These are phyloP conservation scores for Chloropicon primus DNA, from an alignment of 139 green algal genomes.

Conservation along the genomic window DNA sequence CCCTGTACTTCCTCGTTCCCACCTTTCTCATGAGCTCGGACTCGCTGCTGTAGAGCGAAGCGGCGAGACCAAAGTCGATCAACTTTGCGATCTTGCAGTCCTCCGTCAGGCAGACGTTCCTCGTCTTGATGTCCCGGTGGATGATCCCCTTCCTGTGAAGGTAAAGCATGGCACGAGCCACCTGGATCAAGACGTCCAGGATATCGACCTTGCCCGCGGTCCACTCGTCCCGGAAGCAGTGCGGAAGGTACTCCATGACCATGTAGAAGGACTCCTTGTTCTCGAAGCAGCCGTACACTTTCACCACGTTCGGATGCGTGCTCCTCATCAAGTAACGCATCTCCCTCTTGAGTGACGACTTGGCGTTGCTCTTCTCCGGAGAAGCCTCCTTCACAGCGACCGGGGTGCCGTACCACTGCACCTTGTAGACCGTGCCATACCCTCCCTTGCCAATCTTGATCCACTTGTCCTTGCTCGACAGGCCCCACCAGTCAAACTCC, in stretches of 20 bases:
- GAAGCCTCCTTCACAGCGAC: conserved; percentile 2
- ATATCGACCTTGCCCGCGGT: conserved; percentile 4
- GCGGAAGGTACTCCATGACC: conserved; percentile 16
- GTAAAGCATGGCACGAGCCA: conserved; percentile 21
- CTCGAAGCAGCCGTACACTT: conserved; percentile 8
- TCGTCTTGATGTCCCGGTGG: conserved; percentile 6
- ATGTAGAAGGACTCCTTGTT: conserved; percentile 22
- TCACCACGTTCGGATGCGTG: background rate
- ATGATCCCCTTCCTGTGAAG: conserved; percentile 17
- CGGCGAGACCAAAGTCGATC: conserved; percentile 2
- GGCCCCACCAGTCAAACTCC: background rate
- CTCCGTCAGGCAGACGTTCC: background rate
- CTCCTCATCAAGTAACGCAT: conserved; percentile 13
- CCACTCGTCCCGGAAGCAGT: conserved; percentile 1
- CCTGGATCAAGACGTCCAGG: conserved; percentile 18
- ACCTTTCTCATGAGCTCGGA: background rate
- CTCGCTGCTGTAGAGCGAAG: background rate
- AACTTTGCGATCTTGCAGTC: background rate
- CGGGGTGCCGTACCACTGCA: background rate
- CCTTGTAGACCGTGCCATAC: conserved; percentile 1
- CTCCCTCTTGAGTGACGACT: background rate
- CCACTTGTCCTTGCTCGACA: background rate
- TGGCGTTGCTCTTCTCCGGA: background rate
- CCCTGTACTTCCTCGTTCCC: background rate
- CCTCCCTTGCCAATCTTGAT: background rate